Evolutionary conservation across 2,329 filamentous ascomycete genomes (phyloP).

Genomic region (Botrytis deweyae): DNA sequence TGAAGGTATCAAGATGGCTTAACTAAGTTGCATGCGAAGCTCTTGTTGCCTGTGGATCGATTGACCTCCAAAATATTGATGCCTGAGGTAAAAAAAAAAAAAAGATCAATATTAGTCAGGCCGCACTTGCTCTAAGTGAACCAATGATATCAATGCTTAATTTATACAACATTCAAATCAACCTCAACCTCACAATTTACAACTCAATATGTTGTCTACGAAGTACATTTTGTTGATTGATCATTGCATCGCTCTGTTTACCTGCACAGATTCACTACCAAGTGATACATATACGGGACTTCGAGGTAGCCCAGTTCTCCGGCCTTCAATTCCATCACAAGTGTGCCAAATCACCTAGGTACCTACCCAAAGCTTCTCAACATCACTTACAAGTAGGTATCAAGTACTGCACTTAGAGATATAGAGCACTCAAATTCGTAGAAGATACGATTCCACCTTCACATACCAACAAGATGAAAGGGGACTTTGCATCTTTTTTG

Average conservation of each 20-base stretch:
- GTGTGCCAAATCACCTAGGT: background rate
- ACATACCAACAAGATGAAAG: background rate
- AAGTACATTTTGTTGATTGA: background rate
- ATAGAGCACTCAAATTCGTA: background rate
- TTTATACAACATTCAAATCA: background rate
- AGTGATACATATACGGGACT: background rate
- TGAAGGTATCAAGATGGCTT: constrained; percentile 7
- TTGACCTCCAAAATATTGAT: background rate
- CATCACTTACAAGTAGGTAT: background rate
- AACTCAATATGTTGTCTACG: background rate
- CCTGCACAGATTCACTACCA: background rate
- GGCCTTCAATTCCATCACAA: background rate
- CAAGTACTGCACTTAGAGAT: constrained; percentile 2
- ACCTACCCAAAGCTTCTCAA: background rate
- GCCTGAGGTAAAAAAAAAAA: background rate
- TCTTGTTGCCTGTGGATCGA: constrained; percentile 20
- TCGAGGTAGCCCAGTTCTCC: background rate
- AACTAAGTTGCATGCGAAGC: constrained; percentile 22
- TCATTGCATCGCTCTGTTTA: background rate
- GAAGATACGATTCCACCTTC: background rate
- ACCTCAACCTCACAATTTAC: background rate
- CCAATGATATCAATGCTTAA: background rate
- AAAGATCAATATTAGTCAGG: background rate
- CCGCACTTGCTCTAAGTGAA: background rate
- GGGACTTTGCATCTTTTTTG: background rate